These are phyloP conservation scores for Erysimum cheiranthoides DNA, from an alignment of 345 rosid genomes.

Conservation along the genomic window DNA sequence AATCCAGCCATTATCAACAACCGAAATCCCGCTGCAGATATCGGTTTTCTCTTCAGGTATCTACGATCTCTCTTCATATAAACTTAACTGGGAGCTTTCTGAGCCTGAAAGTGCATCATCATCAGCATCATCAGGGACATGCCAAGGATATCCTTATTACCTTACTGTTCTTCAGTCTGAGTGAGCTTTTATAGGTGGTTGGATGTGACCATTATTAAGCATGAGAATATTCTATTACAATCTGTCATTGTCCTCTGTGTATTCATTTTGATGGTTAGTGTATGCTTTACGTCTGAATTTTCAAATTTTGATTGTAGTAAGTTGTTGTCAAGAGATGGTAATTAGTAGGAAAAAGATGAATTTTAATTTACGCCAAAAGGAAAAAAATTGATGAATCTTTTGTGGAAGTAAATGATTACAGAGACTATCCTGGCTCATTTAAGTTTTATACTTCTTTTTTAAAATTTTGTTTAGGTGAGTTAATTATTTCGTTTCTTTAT, in stretches of 20 bases:
- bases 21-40: conserved; percentile 68
- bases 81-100: conserved; percentile 68
- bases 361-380: conserved; percentile 1
- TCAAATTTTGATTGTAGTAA: conserved; percentile 37
- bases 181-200: conserved; percentile 23
- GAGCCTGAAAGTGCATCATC: conserved; percentile 46
- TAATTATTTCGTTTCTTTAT: not conserved
- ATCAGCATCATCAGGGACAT: conserved; percentile 57
- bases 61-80: conserved; percentile 79
- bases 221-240: conserved; percentile 22
- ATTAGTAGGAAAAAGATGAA: conserved; percentile 18
- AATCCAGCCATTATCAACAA: conserved; percentile 63
- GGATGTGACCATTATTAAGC: conserved; percentile 6
- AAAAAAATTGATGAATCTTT: not conserved
- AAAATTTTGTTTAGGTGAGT: too few species aligned
- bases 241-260: conserved; percentile 31
- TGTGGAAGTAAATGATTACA: conserved; percentile 23
- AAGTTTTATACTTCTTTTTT: not conserved
- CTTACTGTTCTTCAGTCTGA: conserved; percentile 70
- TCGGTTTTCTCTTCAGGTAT: conserved; percentile 79
- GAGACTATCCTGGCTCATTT: not conserved
- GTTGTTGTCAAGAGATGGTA: conserved; percentile 35
- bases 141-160: conserved; percentile 74
- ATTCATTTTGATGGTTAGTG: conserved; percentile 36
- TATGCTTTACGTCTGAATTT: conserved; percentile 21